Evolutionary conservation across 2,329 filamentous ascomycete genomes (phyloP), one percentile per base, ranked within the genome.

Genomic region (Cladosporium velox): DNA sequence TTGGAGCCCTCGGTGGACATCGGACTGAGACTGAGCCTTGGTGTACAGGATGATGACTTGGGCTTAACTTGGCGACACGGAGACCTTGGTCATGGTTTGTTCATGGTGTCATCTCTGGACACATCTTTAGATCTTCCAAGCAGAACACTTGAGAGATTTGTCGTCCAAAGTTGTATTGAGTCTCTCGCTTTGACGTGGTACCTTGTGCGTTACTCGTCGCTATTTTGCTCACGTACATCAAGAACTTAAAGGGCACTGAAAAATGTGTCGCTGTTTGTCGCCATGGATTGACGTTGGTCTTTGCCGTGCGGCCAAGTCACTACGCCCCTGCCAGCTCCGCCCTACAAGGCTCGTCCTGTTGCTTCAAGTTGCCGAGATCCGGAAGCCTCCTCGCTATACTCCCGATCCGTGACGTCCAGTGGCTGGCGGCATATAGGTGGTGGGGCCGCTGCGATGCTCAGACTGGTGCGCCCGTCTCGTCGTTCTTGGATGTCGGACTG

Each of bases 41-140:
- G 58, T 51, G 34, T 60, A 49, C 58, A 49, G 58, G 58, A 41
- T 32, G 58, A 47, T 60, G 38, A 60, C 58, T 60, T 49, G 58
- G 58, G 18, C 49, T 52, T 52, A 30, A 52, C 49, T 52, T 52
- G 49, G 49, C 49, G 14, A 52, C 5, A 52, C 49, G 49, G 12
- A 24, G n/a, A 12, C n/a, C n/a, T 21, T 52, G 24, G 24, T 15
- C n/a, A 5, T 52, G 1, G 6, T 21, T 30, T 52, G 5, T 52
- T 15, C 49, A 15, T 18, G 14, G 12, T 8, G 49, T 28, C 15
- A 3, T 52, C 24, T 14, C 28, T 1, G 14, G 26, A 52, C 14
- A 28, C 12, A 30, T 11, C 24, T 15, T 5, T 7, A 30, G 14
- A 11, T 14, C 24, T 30, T 30, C 24, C 2, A 3, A 8, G 24